These are phyloP conservation scores for Fusarium xylarioides DNA, from an alignment of 2,329 filamentous ascomycete genomes.

Conservation along the genomic window DNA sequence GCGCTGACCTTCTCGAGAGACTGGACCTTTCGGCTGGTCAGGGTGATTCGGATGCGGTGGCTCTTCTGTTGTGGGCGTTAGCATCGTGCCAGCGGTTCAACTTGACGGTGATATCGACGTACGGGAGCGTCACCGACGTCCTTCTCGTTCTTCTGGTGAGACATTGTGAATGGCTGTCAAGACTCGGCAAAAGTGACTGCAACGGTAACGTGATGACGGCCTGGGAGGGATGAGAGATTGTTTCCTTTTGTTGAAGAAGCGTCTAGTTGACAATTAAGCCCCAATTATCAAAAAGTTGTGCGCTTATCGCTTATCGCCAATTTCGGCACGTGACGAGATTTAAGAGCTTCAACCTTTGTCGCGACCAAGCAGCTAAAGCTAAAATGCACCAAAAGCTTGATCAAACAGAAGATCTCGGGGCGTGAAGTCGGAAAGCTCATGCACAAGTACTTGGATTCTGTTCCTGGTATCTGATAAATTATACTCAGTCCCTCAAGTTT, in stretches of 20 bases:
- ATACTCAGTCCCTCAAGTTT: background rate
- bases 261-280: conserved; percentile 25
- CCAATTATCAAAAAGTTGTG: conserved; percentile 33
- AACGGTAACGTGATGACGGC: conserved; percentile 83
- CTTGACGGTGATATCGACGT: conserved; percentile 51
- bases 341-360: background rate
- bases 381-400: background rate
- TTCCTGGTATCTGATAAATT: background rate
- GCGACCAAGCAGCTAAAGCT: background rate
- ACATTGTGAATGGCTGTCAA: conserved; percentile 81
- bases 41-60: conserved; percentile 98
- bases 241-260: conserved; percentile 31
- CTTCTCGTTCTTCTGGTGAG: conserved; percentile 96
- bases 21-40: conserved; percentile 93
- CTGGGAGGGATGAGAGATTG: conserved; percentile 33
- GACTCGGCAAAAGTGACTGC: conserved; percentile 73
- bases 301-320: conserved; percentile 29
- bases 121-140: conserved; percentile 88
- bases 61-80: conserved; percentile 69
- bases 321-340: conserved; percentile 6
- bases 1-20: conserved; percentile 98
- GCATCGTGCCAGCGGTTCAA: conserved; percentile 10
- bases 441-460: background rate
- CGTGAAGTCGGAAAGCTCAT: background rate
- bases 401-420: background rate